Evolutionary conservation across 495 filamentous ascomycete genomes (phyloP), one percentile per base, ranked within the genome.

Genomic region (Hypoxylon perforatum): DNA sequence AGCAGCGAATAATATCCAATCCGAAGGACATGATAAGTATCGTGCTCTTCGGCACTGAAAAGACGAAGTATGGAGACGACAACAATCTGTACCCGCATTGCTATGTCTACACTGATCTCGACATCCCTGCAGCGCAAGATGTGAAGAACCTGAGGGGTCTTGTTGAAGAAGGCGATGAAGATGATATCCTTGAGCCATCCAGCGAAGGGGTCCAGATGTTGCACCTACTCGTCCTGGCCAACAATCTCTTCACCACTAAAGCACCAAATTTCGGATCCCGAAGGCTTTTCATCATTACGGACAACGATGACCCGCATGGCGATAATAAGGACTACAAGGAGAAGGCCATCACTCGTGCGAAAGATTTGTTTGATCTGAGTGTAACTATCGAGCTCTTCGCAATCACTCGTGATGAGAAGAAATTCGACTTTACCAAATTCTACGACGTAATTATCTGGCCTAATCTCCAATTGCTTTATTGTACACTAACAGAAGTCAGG

Each of bases 1-100:
- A 97, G 78, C 94, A 97, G 77, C 90, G 96, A 58, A 97, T 99
- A 69, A 97, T 99, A 71, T 93, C 93, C 2, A 94, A 94, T 64
- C 96, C 96, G 0, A 92, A 89, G 72, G 95, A 98, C 68, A 96
- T 97, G 94, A 97, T 99, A 81, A 94, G 94, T 3, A 90, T 99
- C 8, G 75, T 99, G n/a, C 85, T 99, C 7, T 98, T 95, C 63
- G 93, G 93, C 11, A 98, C 94, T 0, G 83, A 96, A 74, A 85
- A 92, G 73, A 91, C 93, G 15, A 94, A 91, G 67, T 94, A 96
- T 70, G 85, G 86, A 17, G 91, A 90, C 55, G 87, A 90, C 46
- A 84, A 87, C 41, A 81, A 85, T 18, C 80, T 87, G 38, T 97
- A 97, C 74, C 91, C 93, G 3, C 90, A 97, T 74, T 97, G 94